Evolutionary conservation across 2,329 filamentous ascomycete genomes (phyloP), one percentile per base, ranked within the genome.

Genomic region (Arachnomyces sp.): DNA sequence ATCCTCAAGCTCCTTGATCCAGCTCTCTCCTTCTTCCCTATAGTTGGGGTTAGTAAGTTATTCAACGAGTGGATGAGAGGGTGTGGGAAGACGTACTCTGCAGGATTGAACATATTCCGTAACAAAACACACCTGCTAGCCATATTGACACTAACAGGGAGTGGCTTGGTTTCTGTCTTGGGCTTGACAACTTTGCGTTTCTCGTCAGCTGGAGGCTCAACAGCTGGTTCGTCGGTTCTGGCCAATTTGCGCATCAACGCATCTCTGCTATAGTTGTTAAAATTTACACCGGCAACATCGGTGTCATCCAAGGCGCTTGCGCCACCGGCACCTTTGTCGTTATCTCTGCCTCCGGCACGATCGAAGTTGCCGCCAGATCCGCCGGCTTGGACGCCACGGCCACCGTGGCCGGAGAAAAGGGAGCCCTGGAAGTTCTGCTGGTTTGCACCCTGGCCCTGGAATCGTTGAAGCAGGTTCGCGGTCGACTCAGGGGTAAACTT

Each of bases 401-500:
- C 88, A 56, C 89, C 89, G 49, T 84, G 80, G 51, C 90, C 89
- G 45, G 87, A 94, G 65, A 95, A 94, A 38, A 84, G 79, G 47
- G 89, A 95, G 61, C 87, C 87, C 71, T 94, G 87, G 64, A 81
- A 92, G 62, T 77, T 76, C 66, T 71, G 69, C 66, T 75, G 74
- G 66, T 79, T 63, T 49, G 54, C 68, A 58, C 71, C 81, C 65
- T 84, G 82, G 60, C 84, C 82, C 64, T 87, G 84, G 72, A 94
- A 93, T 68, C 87, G 87, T 71, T 93, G 87, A 60, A 94, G 72
- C 25, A 61, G 94, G 68, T 86, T 89, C 64, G 87, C 84, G 66
- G 87, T 94, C 67, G 88, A 92, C 71, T 96, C 92, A 59, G 89
- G 84, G 67, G 89, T 96, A 70, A 96, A 96, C 79, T 96, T 96